Evolutionary conservation across 306 rosid genomes (phyloP).

Genomic region (Prunus mume): DNA sequence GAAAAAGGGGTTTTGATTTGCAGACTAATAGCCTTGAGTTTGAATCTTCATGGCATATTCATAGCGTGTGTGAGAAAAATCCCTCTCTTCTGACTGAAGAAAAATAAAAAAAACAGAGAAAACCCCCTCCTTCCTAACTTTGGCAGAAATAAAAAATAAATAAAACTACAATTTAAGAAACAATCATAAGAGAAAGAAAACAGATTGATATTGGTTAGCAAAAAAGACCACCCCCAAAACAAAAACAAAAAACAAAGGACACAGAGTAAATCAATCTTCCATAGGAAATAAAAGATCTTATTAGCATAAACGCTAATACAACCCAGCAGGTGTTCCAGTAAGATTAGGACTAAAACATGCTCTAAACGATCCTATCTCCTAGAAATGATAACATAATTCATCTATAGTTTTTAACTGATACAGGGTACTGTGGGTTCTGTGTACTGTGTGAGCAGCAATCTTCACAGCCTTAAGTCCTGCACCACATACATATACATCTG

Average conservation of each 20-base stretch:
- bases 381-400: background rate
- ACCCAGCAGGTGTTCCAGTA: background rate
- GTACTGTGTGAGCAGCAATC: slow-evolving; percentile 20
- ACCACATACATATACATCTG: slow-evolving; percentile 25
- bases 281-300: background rate
- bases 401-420: slow-evolving; percentile 11
- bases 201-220: background rate
- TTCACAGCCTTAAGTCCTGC: slow-evolving; percentile 25
- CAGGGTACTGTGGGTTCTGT: slow-evolving; percentile 13
- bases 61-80: no score
- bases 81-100: no score
- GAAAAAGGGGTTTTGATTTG: no score
- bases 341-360: background rate
- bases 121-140: background rate
- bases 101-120: background rate
- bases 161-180: background rate
- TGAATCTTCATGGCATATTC: no score
- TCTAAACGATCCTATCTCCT: background rate
- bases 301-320: background rate
- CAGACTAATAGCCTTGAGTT: no score
- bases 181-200: background rate
- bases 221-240: background rate
- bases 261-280: background rate
- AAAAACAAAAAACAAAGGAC: no score
- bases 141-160: background rate